Evolutionary conservation across 805 yeast species (phyloP), one percentile per base, ranked within the genome.

Genomic region (Blastobotrys attinorum): DNA sequence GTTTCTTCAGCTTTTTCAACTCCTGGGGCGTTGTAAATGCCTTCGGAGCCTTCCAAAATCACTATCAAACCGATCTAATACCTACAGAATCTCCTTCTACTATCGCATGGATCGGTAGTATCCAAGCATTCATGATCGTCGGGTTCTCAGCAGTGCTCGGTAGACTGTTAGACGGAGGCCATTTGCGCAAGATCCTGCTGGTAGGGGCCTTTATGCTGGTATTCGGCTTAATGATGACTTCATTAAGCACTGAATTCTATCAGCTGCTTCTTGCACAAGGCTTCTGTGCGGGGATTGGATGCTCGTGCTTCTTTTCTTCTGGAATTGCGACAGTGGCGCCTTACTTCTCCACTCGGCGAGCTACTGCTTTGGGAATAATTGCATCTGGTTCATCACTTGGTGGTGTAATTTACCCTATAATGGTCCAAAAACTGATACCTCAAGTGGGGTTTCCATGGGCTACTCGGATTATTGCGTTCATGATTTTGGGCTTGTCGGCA

Each of bases 181-280:
- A 56, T 18, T 37, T 50, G 33, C 50, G 46, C 18, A 37, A 15
- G 23, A 27, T 57, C 40, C 37, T 51, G 37, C 40, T 44, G 15
- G 45, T 42, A 4, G 64, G 64, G 3, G 47, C 60, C 1, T 39
- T 53, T 8, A 23, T 61, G 25, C 38, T 52, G n/a, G 48, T 54
- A 4, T 49, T 55, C 15, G 62, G 61, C 0, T 47, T 61, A 39
- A 60, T 63, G 63, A 56, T 61, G 51, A 49, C 61, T 4, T 54
- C 61, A 4, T 41, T 62, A 31, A 67, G 73, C 38, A 56, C 58
- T 2, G 54, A 64, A 13, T 62, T 69, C 10, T 72, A 67, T 55
- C 81, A 77, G 45, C 69, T 78, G 45, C 62, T 78, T 32, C 56
- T 77, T 6, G 66, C 75, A 10, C 76, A 74, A 59, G 73, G 81